Evolutionary conservation across 2,329 filamentous ascomycete species (phyloP).

Genomic region (Trichoderma harzianum): DNA sequence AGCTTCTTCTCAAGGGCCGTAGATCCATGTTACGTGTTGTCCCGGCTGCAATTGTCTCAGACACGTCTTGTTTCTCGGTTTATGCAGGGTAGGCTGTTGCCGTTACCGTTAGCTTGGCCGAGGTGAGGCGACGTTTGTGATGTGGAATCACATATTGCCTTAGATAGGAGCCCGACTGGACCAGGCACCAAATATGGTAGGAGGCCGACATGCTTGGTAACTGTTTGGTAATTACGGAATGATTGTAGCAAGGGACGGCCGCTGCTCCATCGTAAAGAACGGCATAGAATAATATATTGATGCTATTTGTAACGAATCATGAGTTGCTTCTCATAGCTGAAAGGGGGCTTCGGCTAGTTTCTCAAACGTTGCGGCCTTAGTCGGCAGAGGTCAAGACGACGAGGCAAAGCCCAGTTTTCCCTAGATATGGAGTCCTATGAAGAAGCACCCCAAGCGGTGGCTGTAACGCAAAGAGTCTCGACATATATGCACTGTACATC

Average conservation of each 20-base stretch:
- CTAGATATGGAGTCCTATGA: neutral
- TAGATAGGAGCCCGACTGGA: neutral
- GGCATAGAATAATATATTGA: neutral
- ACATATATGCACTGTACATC: neutral
- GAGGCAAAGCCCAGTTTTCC: neutral
- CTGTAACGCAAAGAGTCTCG: neutral
- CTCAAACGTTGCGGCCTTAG: neutral
- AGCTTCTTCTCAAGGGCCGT: neutral
- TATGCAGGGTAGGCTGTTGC: neutral
- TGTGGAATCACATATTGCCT: neutral
- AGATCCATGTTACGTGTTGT: neutral
- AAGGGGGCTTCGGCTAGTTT: neutral
- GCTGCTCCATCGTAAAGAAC: neutral
- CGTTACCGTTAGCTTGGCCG: neutral
- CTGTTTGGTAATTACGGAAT: neutral
- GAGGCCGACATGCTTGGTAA: neutral
- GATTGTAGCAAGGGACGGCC: neutral
- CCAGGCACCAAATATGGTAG: neutral
- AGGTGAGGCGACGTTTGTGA: neutral
- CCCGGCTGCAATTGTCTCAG: neutral
- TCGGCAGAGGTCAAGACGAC: neutral
- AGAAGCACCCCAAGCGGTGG: neutral
- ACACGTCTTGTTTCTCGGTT: neutral
- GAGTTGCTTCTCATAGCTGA: neutral
- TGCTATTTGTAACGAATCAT: neutral